Evolutionary conservation across 441 rosid genomes (phyloP).

Genomic region (Kokia cookei): DNA sequence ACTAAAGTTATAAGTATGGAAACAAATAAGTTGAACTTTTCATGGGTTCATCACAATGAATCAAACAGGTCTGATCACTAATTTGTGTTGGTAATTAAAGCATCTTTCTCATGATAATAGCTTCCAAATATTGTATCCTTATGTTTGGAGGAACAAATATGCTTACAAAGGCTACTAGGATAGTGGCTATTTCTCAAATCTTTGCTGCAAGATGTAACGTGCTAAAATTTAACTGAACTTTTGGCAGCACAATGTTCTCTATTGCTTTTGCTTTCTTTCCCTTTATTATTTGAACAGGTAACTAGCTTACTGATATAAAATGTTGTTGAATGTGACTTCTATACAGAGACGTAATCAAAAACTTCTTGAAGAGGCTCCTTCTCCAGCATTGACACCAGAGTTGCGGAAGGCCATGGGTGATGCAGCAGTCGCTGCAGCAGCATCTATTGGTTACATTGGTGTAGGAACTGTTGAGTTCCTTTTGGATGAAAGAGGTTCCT

Average conservation of each 20-base stretch:
- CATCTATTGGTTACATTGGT: constrained; percentile 93
- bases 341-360: constrained; percentile 91
- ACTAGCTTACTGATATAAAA: background rate
- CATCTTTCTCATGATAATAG: background rate
- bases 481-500: constrained; percentile 93
- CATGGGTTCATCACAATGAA: background rate
- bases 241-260: background rate
- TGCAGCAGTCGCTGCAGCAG: constrained; percentile 98
- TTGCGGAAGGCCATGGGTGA: constrained; percentile 98
- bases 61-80: background rate
- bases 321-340: constrained; percentile 21
- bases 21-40: background rate
- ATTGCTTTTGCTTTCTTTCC: background rate
- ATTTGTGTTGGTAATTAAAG: background rate
- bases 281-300: background rate
- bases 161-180: background rate
- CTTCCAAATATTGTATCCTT: background rate
- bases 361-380: constrained; percentile 95
- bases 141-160: background rate
- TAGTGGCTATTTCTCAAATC: background rate
- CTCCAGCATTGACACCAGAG: constrained; percentile 90
- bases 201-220: background rate
- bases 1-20: background rate
- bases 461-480: constrained; percentile 97
- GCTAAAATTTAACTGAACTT: background rate